phyloP scores from a whole-genome alignment of 768 basidiomycete genomes.

The Xerocomellus chrysenteron region DNA sequence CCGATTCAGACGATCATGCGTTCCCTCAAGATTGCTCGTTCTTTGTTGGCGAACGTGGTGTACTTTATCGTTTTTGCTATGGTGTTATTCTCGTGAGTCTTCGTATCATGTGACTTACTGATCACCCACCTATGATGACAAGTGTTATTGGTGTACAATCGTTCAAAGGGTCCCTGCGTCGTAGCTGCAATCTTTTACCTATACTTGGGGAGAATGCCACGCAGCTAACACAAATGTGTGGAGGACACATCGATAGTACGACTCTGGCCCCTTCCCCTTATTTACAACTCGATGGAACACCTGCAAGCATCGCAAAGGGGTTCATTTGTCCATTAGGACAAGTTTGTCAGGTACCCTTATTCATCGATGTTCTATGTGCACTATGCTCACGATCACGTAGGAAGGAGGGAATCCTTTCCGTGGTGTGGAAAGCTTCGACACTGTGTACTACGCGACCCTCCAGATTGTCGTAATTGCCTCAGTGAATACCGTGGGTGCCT shows the following conservation, averaged over 20 bases:
- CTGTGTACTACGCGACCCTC: slow-evolving; percentile 74
- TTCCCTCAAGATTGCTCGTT: slow-evolving; percentile 86
- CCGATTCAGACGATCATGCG: slow-evolving; percentile 74
- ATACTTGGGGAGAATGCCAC: slow-evolving; percentile 52
- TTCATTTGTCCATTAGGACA: slow-evolving; percentile 90
- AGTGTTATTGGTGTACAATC: slow-evolving; percentile 92
- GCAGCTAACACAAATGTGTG: slow-evolving; percentile 64
- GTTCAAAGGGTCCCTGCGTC: slow-evolving; percentile 81
- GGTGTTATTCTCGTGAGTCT: slow-evolving; percentile 75
- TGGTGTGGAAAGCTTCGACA: slow-evolving; percentile 82
- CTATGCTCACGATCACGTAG: slow-evolving; percentile 32
- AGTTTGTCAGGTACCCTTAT: slow-evolving; percentile 61
- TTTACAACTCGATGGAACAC: slow-evolving; percentile 38
- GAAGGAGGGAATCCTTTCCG: slow-evolving; percentile 64
- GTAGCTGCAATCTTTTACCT: slow-evolving; percentile 57
- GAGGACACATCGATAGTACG: slow-evolving; percentile 69
- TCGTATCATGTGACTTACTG: background rate
- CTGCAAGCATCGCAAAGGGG: slow-evolving; percentile 58
- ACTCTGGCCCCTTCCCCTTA: slow-evolving; percentile 49
- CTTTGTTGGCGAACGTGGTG: slow-evolving; percentile 85
- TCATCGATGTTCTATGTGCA: background rate
- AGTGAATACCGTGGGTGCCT: slow-evolving; percentile 62
- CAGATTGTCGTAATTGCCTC: slow-evolving; percentile 86
- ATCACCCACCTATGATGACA: background rate
- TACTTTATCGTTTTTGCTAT: slow-evolving; percentile 92